phyloP scores from a whole-genome alignment of 164 flowering plant genomes.

The Vitis riparia region DNA sequence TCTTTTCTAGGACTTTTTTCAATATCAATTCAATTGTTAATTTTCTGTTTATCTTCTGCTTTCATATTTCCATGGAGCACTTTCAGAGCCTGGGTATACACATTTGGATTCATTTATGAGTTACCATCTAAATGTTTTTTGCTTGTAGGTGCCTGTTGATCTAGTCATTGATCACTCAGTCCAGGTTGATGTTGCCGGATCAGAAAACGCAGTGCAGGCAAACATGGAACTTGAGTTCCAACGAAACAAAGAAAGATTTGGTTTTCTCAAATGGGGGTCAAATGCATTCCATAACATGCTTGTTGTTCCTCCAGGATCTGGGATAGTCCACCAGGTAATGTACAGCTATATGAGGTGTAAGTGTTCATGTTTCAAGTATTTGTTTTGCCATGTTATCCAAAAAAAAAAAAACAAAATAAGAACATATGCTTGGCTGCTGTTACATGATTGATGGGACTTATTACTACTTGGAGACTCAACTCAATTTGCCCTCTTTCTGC shows the following conservation, averaged over 20 bases:
- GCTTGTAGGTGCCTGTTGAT: conserved; percentile 85
- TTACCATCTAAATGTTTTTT: background rate
- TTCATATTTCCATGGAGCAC: too few species aligned
- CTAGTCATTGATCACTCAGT: conserved; percentile 93
- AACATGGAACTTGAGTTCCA: conserved; percentile 80
- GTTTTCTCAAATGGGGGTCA: conserved; percentile 90
- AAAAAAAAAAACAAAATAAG: too few species aligned
- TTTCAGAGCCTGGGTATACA: too few species aligned
- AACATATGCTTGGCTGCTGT: too few species aligned
- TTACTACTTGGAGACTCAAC: too few species aligned
- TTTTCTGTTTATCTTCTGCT: too few species aligned
- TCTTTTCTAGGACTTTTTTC: too few species aligned
- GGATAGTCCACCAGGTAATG: conserved; percentile 86
- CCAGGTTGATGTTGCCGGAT: conserved; percentile 79
- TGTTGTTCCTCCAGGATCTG: conserved; percentile 93
- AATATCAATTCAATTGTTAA: too few species aligned
- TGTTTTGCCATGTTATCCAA: too few species aligned
- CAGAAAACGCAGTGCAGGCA: conserved; percentile 78
- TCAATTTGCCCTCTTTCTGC: too few species aligned
- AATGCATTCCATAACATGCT: conserved; percentile 82
- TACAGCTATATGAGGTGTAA: background rate
- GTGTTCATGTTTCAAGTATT: background rate
- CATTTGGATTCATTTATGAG: background rate
- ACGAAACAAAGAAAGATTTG: conserved; percentile 80
- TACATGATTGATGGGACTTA: too few species aligned